Base-by-base conservation (phyloP, 2,329 filamentous ascomycete species). In the Cercospora brassicicola region DNA sequence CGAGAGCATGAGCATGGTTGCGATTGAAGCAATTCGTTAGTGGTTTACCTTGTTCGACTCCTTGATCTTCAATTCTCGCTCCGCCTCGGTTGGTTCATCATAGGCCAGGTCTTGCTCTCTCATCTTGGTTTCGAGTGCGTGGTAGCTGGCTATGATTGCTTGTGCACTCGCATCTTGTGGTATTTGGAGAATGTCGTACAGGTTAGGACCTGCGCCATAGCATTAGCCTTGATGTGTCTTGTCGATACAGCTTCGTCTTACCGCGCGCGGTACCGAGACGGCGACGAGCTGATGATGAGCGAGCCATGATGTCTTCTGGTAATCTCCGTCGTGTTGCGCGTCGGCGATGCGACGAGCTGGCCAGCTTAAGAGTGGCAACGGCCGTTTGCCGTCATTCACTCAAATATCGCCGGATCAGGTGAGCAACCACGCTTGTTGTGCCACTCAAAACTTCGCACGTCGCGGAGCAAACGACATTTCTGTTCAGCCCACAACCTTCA, bases 131-230 rank as follows among this genome's bases (percentile, higher is more conserved):
- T 39, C 33, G 20, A 26, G 48, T 30, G 20, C 48, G 18, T 57
- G 53, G 56, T 53, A 64, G 45, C 23, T 48, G 30, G 59, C 31
- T 18, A 11, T 18, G n/a, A 66, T 59, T 18, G 42, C 28, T 18
- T 57, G 55, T 30, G 23, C 8, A 51, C n/a, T 66, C 15, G 59
- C 30, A 18, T 66, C 51, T 48, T 48, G 59, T n/a, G 64, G 64
- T n/a, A 57, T 26, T 28, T 66, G 51, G 51, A 66, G 64, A 6
- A 59, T 28, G 11, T 26, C 59, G 33, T 62, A 66, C 18, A 66
- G 51, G 18, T 59, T 45, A 4, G 48, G n/a, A 13, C 59, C 64
- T 42, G 30, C 11, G n/a, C 13, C 45, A 56, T 15, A 4, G 20
- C 20, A 53, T 66, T 45, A 66, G 48, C 9, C 18, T 15, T 11